Evolutionary conservation across 306 rosid genomes (phyloP), one percentile per base, ranked within the genome.

Genomic region (Begonia peltatifolia): DNA sequence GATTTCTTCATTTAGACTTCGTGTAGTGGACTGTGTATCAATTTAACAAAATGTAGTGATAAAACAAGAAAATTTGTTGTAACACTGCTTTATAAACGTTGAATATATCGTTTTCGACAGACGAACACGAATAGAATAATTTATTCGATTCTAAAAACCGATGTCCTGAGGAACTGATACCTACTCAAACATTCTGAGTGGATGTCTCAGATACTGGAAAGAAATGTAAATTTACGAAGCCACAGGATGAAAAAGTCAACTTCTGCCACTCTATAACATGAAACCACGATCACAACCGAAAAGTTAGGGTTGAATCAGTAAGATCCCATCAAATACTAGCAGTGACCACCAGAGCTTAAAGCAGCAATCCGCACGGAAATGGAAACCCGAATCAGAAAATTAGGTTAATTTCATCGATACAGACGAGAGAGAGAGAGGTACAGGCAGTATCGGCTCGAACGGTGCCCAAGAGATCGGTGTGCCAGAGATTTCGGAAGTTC

Each of bases 401-500:
- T 14, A 57, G 0, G 3, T 17, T 25, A 65, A 2, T 11, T 15
- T 16, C 16, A 12, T 44, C 12, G 4, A 44, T 10, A 44, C 6
- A 44, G 12, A 44, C 12, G 14, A 46, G 14, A 46, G 43, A 18
- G 41, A 47, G 41, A 52, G 0, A 15, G n/a, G 81, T 79, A 83
- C 93, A 82, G 11, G 72, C 80, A 54, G 95, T 71, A 60, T 87
- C 88, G 8, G 82, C 81, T 65, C 73, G 72, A 14, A 80, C 65
- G 41, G 95, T 74, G 6, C 51, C 23, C 66, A 77, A 46, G 53
- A 87, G 84, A 59, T 83, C 82, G 15, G 88, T 38, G 77, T 87
- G 95, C 95, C 93, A 80, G 76, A 87, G 55, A 76, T 87, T 87
- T 16, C 95, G 88, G 64, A 55, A 87, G 54, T 41, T 77, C 79